phyloP scores from a whole-genome alignment of 371 early-diverging fungal genomes.

The Mucor circinelloides region DNA sequence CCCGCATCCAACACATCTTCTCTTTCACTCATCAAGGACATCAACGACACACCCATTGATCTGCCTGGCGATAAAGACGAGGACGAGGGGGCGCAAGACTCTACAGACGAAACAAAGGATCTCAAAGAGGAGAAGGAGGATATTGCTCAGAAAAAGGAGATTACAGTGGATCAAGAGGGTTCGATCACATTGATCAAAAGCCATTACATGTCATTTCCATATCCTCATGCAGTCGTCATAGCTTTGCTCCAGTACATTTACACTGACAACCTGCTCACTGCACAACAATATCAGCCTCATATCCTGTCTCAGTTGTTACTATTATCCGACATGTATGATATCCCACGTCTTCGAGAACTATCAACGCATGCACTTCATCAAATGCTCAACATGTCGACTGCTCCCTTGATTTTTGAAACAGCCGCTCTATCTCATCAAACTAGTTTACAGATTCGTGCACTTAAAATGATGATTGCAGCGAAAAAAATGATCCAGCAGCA shows the following conservation, averaged over 20 bases:
- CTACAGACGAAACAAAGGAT: background rate
- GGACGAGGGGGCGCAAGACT: background rate
- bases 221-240: constrained; percentile 57
- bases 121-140: background rate
- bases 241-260: constrained; percentile 69
- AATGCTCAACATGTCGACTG: constrained; percentile 60
- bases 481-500: constrained; percentile 44
- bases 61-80: background rate
- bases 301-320: constrained; percentile 61
- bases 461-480: constrained; percentile 50
- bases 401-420: constrained; percentile 60
- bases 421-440: constrained; percentile 52
- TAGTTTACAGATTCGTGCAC: constrained; percentile 56
- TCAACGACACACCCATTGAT: background rate
- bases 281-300: constrained; percentile 54
- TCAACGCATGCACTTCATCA: constrained; percentile 57
- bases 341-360: constrained; percentile 59
- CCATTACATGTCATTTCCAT: constrained; percentile 51
- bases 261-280: constrained; percentile 62
- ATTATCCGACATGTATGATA: constrained; percentile 55
- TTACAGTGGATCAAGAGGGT: background rate
- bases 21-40: background rate
- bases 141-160: background rate
- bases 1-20: background rate
- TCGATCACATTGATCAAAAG: constrained; percentile 9